phyloP scores from a whole-genome alignment of 768 basidiomycete genomes.

The Rubroboletus satanas region DNA sequence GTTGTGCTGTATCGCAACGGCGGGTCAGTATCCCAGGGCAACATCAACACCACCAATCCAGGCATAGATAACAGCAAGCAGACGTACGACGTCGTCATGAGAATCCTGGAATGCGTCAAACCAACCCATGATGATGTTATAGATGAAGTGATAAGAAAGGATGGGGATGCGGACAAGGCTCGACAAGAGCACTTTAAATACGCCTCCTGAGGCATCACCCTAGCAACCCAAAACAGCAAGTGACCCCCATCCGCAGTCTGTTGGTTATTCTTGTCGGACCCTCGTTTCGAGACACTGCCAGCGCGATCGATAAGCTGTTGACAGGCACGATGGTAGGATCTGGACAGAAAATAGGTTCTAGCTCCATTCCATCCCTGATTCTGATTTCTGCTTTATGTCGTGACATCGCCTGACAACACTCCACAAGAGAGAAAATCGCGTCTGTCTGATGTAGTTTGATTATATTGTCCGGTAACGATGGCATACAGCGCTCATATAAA shows the following conservation, averaged over 20 bases:
- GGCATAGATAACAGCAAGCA: background rate
- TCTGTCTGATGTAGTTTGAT: background rate
- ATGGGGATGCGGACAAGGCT: background rate
- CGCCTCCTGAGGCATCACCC: slow-evolving; percentile 7
- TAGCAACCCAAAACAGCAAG: slow-evolving; percentile 14
- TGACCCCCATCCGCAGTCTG: background rate
- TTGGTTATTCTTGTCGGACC: slow-evolving; percentile 11
- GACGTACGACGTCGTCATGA: slow-evolving; percentile 5
- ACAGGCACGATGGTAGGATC: slow-evolving; percentile 14
- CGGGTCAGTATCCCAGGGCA: background rate
- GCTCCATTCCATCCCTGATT: background rate
- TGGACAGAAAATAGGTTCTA: background rate
- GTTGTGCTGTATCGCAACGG: slow-evolving; percentile 5
- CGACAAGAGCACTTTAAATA: slow-evolving; percentile 17
- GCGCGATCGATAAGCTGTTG: slow-evolving; percentile 17
- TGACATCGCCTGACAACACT: background rate
- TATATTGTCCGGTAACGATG: background rate
- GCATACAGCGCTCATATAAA: background rate
- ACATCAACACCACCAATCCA: background rate
- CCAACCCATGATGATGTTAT: slow-evolving; percentile 13
- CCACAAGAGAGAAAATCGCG: background rate
- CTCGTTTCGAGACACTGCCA: slow-evolving; percentile 11
- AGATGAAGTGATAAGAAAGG: background rate
- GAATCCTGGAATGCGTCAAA: background rate
- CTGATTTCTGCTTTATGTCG: background rate